phyloP scores from a whole-genome alignment of 805 yeast genomes.

The Yarrowia sp. region DNA sequence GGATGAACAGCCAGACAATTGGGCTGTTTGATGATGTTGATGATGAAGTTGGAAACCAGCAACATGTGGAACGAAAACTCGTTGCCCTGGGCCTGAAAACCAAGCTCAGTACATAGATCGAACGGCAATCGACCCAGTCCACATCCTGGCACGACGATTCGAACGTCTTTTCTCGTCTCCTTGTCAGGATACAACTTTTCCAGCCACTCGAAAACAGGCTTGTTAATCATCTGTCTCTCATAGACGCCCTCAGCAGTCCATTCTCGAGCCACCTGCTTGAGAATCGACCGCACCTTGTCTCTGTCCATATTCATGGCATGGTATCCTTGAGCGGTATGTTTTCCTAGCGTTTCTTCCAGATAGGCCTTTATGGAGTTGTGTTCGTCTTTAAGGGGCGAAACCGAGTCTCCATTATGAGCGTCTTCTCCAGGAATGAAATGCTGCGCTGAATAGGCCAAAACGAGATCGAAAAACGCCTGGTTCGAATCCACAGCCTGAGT shows the following conservation, averaged over 20 bases:
- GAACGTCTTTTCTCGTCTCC: conserved; percentile 31
- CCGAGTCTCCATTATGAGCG: neutral
- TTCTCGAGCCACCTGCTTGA: conserved; percentile 72
- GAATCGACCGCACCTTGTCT: conserved; percentile 55
- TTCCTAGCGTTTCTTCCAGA: neutral
- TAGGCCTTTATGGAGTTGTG: conserved; percentile 11
- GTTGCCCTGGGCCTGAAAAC: conserved; percentile 61
- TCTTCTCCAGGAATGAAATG: neutral
- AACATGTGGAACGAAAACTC: conserved; percentile 83
- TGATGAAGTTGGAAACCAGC: conserved; percentile 44
- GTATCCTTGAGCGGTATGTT: neutral
- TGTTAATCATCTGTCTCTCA: conserved; percentile 56
- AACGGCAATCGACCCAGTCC: conserved; percentile 84
- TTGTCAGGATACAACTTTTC: conserved; percentile 35
- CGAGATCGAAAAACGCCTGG: conserved; percentile 3
- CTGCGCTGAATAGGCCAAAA: conserved; percentile 4
- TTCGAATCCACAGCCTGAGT: conserved; percentile 3
- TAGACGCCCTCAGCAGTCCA: conserved; percentile 57
- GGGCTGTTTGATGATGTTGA: conserved; percentile 29
- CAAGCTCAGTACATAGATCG: conserved; percentile 46
- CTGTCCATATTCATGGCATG: conserved; percentile 44
- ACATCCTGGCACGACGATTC: conserved; percentile 78
- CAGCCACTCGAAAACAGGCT: conserved; percentile 50
- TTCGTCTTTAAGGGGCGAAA: neutral
- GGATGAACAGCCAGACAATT: conserved; percentile 35